Evolutionary conservation across 2,329 filamentous ascomycete genomes (phyloP), one percentile per base, ranked within the genome.

Genomic region (Fusarium agapanthi): DNA sequence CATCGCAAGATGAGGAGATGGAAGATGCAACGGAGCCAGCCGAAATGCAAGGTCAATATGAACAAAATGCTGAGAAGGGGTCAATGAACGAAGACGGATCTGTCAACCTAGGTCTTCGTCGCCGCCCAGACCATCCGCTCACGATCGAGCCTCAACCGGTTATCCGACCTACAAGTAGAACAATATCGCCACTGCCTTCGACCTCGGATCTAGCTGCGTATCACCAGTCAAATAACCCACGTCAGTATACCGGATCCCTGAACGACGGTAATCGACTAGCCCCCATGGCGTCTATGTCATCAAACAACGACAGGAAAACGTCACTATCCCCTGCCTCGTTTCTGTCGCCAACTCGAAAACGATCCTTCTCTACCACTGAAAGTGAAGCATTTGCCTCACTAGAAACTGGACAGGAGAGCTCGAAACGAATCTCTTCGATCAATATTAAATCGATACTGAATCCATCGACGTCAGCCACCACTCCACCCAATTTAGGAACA

Each of bases 391-490:
- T 80, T 26, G 76, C 65, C n/a, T 64, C 73, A 13, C 76, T 79
- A 37, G 83, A 85, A 41, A 75, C 77, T n/a, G 82, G 83, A 5
- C 81, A 84, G 30, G 86, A 89, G 32, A 82, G 82, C 41, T 82
- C 88, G 45, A 87, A 92, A 78, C 89, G 92, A 20, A 82, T 94
- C 8, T 93, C 91, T 24, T 93, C 92, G 7, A 95, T 95, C 69
- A 92, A 91, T 12, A 94, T 95, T 69, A 93, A 91, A 72, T 93
- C 92, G 10, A 91, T 95, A 48, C 83, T 95, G 18, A 95, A 94
- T 71, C 90, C 90, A 6, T 76, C 82, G 22, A 76, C 71, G 13
- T 72, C 71, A n/a, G 71, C 74, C n/a, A 75, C 75, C 6, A 75
- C 74, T 37, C 61, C 73, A 28, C 67, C 73, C 26, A 72, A 69